Conservation (phyloP, 306 rosid genomes). For the Lotus japonicus region DNA sequence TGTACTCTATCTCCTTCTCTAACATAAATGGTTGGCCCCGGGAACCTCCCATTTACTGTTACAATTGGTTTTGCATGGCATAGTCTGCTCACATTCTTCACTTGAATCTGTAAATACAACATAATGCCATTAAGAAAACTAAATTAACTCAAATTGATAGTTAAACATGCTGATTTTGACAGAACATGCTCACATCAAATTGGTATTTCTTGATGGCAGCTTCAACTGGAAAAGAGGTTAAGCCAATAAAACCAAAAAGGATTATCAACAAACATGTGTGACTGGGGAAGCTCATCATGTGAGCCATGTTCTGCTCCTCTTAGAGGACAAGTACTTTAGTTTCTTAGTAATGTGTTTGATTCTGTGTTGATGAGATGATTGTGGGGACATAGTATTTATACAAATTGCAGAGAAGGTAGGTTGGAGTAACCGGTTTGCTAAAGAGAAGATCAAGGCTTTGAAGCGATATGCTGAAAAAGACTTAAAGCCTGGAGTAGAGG, state of each 20-base stretch:
- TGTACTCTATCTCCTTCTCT: conserved; percentile 73
- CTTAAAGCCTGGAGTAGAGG: conserved; percentile 52
- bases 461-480: conserved; percentile 64
- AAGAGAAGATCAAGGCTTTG: conserved; percentile 36
- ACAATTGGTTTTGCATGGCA: conserved; percentile 84
- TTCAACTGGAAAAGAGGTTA: conserved; percentile 46
- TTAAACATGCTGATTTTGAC: not conserved
- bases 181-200: conserved; percentile 55
- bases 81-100: conserved; percentile 71
- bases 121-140: conserved; percentile 8
- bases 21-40: conserved; percentile 70
- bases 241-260: conserved; percentile 37
- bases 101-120: conserved; percentile 50
- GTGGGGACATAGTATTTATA: conserved; percentile 30
- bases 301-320: conserved; percentile 29
- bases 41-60: conserved; percentile 74
- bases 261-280: conserved; percentile 15
- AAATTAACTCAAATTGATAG: not conserved
- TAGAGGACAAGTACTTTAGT: conserved; percentile 3
- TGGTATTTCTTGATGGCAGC: conserved; percentile 72
- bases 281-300: conserved; percentile 17
- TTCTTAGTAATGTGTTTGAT: not conserved
- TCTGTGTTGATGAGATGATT: conserved; percentile 22
- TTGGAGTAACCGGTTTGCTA: conserved; percentile 25
- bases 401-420: conserved; percentile 3